Conservation (phyloP, 345 rosid genomes). For the Brassica incana region DNA sequence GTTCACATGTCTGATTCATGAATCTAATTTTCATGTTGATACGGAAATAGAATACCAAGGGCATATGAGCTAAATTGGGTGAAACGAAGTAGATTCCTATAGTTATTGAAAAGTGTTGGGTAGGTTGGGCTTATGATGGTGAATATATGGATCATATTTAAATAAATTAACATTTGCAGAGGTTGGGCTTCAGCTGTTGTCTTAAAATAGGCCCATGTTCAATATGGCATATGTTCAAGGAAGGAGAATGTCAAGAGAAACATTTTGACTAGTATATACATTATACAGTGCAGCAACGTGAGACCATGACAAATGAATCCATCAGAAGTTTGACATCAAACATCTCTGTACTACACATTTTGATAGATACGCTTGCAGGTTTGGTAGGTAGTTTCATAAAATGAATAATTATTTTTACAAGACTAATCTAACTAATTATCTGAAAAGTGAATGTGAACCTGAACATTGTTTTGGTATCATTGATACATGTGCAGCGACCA, state of each 20-base stretch:
- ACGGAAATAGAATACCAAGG: neutral
- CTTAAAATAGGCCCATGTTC: slow-evolving; percentile 3
- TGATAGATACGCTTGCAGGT: neutral
- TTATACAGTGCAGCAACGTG: neutral
- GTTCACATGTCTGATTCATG: neutral
- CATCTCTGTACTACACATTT: neutral
- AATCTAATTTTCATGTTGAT: neutral
- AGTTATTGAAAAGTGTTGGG: neutral
- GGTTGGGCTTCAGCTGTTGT: slow-evolving; percentile 11
- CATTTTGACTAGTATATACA: neutral
- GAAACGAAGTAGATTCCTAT: neutral
- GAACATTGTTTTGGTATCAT: slow-evolving; percentile 33
- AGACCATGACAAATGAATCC: neutral
- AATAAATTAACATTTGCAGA: neutral
- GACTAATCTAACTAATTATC: neutral
- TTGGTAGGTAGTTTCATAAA: neutral
- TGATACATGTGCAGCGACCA: slow-evolving; percentile 23
- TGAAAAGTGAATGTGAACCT: neutral
- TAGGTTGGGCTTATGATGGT: neutral
- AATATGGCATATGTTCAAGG: neutral
- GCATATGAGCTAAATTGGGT: neutral
- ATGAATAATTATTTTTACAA: neutral
- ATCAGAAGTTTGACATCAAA: neutral
- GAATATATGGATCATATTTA: neutral
- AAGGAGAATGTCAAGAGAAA: neutral